Conservation (phyloP, 805 yeast genomes). For the Nakazawaea ishiwadae region DNA sequence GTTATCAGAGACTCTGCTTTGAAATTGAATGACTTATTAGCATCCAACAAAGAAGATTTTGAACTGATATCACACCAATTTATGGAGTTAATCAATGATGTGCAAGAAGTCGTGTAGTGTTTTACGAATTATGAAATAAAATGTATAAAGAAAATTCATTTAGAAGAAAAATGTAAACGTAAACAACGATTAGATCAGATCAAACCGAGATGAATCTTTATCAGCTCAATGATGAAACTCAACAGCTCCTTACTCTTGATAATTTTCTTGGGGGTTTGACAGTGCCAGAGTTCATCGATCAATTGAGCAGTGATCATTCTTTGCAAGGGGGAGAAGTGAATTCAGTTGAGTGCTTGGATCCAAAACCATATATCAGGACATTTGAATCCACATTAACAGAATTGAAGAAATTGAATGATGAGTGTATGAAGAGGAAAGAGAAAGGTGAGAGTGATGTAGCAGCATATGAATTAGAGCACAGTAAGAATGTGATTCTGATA, state of each 20-base stretch:
- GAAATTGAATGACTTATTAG: conserved; percentile 1
- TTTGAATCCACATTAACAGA: conserved; percentile 83
- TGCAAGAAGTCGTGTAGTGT: conserved; percentile 2
- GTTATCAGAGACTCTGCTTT: neutral
- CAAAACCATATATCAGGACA: conserved; percentile 91
- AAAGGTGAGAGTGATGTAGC: conserved; percentile 54
- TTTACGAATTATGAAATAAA: neutral
- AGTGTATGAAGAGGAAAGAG: conserved; percentile 46
- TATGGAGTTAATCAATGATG: conserved; percentile 4
- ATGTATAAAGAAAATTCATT: too few relatives aligned
- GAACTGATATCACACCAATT: conserved; percentile 2
- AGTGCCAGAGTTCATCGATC: conserved; percentile 77
- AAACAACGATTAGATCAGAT: neutral
- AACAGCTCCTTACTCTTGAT: conserved; percentile 50
- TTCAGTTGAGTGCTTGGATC: conserved; percentile 62
- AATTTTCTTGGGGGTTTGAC: conserved; percentile 66
- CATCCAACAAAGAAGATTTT: neutral
- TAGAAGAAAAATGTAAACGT: neutral
- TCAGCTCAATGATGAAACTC: conserved; percentile 61
- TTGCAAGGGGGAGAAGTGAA: conserved; percentile 45
- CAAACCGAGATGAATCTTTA: conserved; percentile 35
- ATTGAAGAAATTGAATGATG: conserved; percentile 54
- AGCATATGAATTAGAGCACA: conserved; percentile 60
- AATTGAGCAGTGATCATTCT: conserved; percentile 64
- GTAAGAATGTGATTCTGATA: conserved; percentile 56